Percentiles rank a stretch among this genome's conserved stretches.
These are phyloP conservation scores for Heritiera fomes DNA, from an alignment of 345 rosid genomes.

Conservation along the genomic window DNA sequence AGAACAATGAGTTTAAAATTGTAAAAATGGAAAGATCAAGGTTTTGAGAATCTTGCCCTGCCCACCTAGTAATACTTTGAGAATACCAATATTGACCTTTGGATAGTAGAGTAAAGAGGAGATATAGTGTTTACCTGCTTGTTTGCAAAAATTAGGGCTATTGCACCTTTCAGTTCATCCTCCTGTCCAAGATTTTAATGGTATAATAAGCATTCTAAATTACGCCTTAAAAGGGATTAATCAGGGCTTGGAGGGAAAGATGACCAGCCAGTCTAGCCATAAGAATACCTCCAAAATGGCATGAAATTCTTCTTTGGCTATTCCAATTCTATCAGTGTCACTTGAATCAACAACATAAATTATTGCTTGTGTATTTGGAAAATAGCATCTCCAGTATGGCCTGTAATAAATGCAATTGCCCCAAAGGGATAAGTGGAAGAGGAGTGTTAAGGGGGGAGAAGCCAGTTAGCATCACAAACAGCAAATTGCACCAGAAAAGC, in stretches of 20 bases:
- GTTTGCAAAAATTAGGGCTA: conserved; percentile 64
- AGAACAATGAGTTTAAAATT: neutral
- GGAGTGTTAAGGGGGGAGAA: conserved; percentile 9
- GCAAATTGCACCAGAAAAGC: neutral
- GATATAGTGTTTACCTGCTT: conserved; percentile 50
- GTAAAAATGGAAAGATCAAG: neutral
- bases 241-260: neutral
- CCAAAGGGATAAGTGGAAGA: conserved; percentile 10
- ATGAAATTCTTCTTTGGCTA: conserved; percentile 79
- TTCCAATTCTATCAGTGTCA: conserved; percentile 64
- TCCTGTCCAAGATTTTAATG: conserved; percentile 42
- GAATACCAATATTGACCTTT: neutral
- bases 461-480: neutral
- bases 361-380: conserved; percentile 48
- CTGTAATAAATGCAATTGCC: conserved; percentile 30
- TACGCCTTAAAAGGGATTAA: neutral
- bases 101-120: neutral
- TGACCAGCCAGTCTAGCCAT: neutral
- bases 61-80: neutral
- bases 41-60: neutral
- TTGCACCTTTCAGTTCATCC: conserved; percentile 66
- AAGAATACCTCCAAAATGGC: conserved; percentile 65
- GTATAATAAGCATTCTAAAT: neutral
- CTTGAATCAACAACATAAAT: conserved; percentile 79
- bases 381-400: conserved; percentile 77